Evolutionary conservation across 768 basidiomycete species (phyloP), one percentile per base, ranked within the genome.

Genomic region (Clathrus columnatus): DNA sequence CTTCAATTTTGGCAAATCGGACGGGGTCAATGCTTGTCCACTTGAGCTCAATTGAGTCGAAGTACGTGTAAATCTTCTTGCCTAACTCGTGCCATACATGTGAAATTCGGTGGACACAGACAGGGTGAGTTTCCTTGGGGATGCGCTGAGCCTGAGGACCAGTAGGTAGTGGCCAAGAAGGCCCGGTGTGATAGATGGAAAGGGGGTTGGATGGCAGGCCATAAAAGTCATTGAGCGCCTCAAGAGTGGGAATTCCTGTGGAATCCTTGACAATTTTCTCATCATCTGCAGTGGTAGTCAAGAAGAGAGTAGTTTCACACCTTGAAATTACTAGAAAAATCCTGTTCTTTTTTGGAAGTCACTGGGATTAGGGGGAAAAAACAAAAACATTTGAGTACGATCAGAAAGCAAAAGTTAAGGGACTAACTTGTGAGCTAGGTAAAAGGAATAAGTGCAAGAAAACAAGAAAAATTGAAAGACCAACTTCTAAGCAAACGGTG

Each of bases 21-120:
- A 70, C 54, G 49, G 62, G 62, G 59, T 71, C 61, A 49, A 73
- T 65, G 20, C 60, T 51, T n/a, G 62, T 65, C 65, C 67, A 72
- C 24, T 50, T 44, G 56, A 73, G 50, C 3, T 60, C 14, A 2
- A 42, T n/a, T 24, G 59, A 65, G 36, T 70, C 65, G 49, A 72
- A 65, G 50, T 50, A 50, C 2, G 58, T 20, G 53, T 51, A 58
- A 60, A 72, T 60, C n/a, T 29, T 24, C 57, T 26, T 29, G 27
- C 61, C 57, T 41, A 70, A 51, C 23, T 51, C 17, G 52, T 48
- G 42, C 71, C 72, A 73, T 10, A 30, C 18, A 26, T 18, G 36
- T 50, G 5, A 23, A 41, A 71, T 69, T 14, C 61, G 45, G 55
- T 70, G 70, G n/a, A 55, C 36, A 57, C 59, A 63, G 54, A 72